These are phyloP conservation scores for Podospora pseudopauciseta DNA, from an alignment of 495 filamentous ascomycete genomes.

Conservation along the genomic window DNA sequence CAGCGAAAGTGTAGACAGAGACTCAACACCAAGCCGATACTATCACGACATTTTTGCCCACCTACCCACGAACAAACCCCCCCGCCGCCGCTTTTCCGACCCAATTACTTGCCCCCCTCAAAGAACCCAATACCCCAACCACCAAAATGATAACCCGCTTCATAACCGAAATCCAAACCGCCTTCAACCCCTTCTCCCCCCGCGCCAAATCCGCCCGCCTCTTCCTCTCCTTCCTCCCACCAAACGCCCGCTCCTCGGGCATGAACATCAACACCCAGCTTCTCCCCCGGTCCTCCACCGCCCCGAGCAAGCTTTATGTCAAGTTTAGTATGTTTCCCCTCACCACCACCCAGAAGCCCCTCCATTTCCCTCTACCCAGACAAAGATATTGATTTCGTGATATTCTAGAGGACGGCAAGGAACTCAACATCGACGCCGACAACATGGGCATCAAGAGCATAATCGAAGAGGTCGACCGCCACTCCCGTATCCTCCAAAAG, in stretches of 20 bases:
- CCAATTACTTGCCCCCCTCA: neutral
- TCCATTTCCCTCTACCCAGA: neutral
- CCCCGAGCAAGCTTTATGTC: constrained; percentile 60
- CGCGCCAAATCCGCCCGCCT: constrained; percentile 73
- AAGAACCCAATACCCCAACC: neutral
- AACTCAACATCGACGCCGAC: constrained; percentile 65
- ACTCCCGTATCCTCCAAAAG: constrained; percentile 75
- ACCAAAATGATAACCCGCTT: constrained; percentile 78
- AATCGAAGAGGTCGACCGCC: constrained; percentile 81
- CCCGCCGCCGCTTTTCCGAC: neutral
- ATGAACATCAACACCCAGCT: constrained; percentile 80
- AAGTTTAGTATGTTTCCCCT: constrained; percentile 58
- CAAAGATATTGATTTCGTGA: no score
- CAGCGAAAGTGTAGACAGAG: neutral
- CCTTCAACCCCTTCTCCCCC: constrained; percentile 88
- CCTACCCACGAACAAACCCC: neutral
- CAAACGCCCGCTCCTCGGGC: constrained; percentile 61
- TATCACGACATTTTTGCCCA: neutral
- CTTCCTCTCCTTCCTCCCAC: constrained; percentile 84
- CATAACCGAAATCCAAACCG: constrained; percentile 76
- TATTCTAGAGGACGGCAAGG: constrained; percentile 72
- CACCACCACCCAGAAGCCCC: neutral
- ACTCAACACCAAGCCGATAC: neutral
- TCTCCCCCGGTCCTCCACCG: constrained; percentile 61
- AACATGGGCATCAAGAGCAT: constrained; percentile 82